Evolutionary conservation across 2,329 filamentous ascomycete species (phyloP).

Genomic region (Aspergillus pseudoterreus): DNA sequence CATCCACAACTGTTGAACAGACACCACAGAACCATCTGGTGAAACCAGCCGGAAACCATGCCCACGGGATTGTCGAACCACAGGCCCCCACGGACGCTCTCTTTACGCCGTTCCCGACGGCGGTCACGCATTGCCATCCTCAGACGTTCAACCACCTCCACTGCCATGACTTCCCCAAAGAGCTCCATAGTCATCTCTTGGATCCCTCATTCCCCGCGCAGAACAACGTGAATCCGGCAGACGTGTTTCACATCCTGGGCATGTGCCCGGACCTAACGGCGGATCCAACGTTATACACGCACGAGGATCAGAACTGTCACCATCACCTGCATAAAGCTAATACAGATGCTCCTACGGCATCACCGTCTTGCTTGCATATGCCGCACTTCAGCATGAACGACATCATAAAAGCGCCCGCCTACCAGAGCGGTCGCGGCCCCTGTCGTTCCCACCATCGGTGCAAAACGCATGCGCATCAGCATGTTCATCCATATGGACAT

Average conservation of each 20-base stretch:
- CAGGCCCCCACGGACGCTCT: constrained; percentile 13
- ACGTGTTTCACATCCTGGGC: constrained; percentile 35
- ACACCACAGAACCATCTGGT: constrained; percentile 15
- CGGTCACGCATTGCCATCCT: constrained; percentile 21
- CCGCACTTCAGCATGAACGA: constrained; percentile 28
- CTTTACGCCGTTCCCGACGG: constrained; percentile 18
- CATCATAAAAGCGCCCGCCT: constrained; percentile 25
- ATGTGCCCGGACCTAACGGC: constrained; percentile 29
- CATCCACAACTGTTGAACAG: constrained; percentile 18
- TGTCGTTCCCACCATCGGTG: constrained; percentile 34
- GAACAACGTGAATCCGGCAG: constrained; percentile 30
- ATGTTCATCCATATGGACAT: constrained; percentile 31
- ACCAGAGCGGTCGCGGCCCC: constrained; percentile 23
- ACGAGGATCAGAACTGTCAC: constrained; percentile 14
- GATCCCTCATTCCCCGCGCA: constrained; percentile 22
- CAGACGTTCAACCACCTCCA: constrained; percentile 26
- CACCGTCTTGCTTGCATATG: constrained; percentile 29
- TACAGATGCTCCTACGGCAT: constrained; percentile 16
- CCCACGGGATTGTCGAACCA: constrained; percentile 14
- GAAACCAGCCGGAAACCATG: constrained; percentile 18
- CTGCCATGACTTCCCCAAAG: constrained; percentile 28
- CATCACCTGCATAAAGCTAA: constrained; percentile 19
- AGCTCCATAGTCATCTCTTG: constrained; percentile 21
- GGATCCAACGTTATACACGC: constrained; percentile 24
- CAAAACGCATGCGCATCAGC: constrained; percentile 28